Evolutionary conservation across 768 basidiomycete genomes (phyloP).

Genomic region (Paxillus involutus): DNA sequence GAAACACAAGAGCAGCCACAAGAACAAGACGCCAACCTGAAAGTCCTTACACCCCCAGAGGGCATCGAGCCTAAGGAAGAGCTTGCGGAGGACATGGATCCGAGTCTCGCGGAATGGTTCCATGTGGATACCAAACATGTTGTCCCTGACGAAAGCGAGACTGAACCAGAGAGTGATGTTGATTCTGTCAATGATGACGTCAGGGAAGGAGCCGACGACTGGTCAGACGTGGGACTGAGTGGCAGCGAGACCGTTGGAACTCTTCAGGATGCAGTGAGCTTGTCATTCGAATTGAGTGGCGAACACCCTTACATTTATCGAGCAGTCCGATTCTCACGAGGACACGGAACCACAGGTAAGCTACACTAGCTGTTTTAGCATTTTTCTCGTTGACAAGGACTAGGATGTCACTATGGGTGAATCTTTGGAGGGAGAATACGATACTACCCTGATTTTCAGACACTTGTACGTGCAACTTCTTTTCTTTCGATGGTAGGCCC

Average conservation of each 20-base stretch:
- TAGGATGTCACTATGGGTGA: constrained; percentile 70
- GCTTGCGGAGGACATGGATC: constrained; percentile 41
- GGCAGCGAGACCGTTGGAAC: constrained; percentile 24
- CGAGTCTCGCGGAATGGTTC: constrained; percentile 60
- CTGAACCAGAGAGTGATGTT: constrained; percentile 61
- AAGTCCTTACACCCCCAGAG: background rate
- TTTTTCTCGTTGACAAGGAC: background rate
- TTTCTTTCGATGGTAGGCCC: background rate
- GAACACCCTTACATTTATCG: background rate
- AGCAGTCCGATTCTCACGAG: constrained; percentile 13
- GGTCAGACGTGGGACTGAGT: constrained; percentile 29
- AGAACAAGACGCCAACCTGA: constrained; percentile 16
- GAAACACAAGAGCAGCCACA: constrained; percentile 5
- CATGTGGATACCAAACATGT: constrained; percentile 43
- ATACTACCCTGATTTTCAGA: constrained; percentile 74
- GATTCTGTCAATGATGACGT: constrained; percentile 72
- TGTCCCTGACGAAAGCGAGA: constrained; percentile 32
- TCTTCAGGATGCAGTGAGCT: constrained; percentile 10
- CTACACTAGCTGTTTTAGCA: background rate
- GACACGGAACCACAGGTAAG: constrained; percentile 9
- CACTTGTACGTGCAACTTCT: constrained; percentile 60
- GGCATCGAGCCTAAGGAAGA: constrained; percentile 20
- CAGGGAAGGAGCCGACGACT: constrained; percentile 37
- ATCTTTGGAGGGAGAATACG: constrained; percentile 72
- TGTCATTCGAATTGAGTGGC: no score